phyloP scores from a whole-genome alignment of 768 basidiomycete species.

The Cystofilobasidium ferigula region DNA sequence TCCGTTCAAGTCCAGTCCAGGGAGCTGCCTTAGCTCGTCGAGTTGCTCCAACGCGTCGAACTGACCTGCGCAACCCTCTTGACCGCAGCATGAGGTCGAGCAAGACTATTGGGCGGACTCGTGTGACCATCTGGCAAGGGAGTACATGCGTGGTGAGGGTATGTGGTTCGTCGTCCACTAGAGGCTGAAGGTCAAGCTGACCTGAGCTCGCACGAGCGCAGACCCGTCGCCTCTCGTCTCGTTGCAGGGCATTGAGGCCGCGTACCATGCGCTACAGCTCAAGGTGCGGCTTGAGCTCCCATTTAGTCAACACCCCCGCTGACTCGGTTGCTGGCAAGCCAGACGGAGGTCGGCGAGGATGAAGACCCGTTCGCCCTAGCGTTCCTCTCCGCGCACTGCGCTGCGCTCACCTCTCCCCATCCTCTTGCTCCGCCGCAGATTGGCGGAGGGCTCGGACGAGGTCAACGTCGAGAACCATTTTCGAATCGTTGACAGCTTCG shows the following conservation, averaged over 20 bases:
- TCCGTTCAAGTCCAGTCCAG: neutral
- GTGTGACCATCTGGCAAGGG: conserved; percentile 67
- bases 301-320: neutral
- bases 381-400: conserved; percentile 54
- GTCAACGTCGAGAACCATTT: conserved; percentile 74
- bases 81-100: conserved; percentile 50
- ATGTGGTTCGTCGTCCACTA: conserved; percentile 18
- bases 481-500: conserved; percentile 75
- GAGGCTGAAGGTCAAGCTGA: neutral
- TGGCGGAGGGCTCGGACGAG: conserved; percentile 40
- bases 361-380: conserved; percentile 7
- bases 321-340: neutral
- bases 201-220: neutral
- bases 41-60: neutral
- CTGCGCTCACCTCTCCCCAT: conserved; percentile 60
- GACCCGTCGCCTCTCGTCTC: conserved; percentile 22
- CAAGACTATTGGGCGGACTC: conserved; percentile 60
- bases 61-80: neutral
- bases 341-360: conserved; percentile 24
- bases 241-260: conserved; percentile 18
- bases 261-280: conserved; percentile 23
- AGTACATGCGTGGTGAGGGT: conserved; percentile 86
- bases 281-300: neutral
- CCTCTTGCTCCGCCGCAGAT: conserved; percentile 41
- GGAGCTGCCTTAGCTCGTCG: neutral